Percentiles rank a stretch among this genome's conserved stretches.
These are phyloP conservation scores for Lachnellula occidentalis DNA, from an alignment of 2,329 filamentous ascomycete species.

Conservation along the genomic window DNA sequence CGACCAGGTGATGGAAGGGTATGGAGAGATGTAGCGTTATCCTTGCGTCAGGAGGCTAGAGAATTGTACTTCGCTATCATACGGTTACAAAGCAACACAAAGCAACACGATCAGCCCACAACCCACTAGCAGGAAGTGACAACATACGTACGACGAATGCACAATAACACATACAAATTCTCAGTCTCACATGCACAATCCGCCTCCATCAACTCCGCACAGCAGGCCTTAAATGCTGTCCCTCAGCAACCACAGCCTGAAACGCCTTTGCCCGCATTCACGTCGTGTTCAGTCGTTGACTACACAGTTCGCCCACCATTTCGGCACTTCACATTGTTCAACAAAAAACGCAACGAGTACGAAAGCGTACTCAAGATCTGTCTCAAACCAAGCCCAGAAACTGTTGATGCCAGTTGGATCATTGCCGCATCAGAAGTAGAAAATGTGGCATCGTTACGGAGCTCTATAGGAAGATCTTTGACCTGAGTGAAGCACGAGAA, in stretches of 20 bases:
- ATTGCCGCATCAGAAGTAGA: neutral
- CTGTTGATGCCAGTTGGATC: neutral
- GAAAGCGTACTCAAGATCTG: too few relatives aligned
- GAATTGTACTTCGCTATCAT: neutral
- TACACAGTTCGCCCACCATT: slow-evolving; percentile 58
- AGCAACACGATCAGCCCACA: neutral
- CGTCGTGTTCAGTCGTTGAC: slow-evolving; percentile 13
- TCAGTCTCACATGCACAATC: neutral
- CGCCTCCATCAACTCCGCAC: neutral
- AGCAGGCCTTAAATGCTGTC: slow-evolving; percentile 15
- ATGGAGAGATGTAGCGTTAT: neutral
- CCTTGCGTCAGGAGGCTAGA: neutral
- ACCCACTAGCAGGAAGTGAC: neutral
- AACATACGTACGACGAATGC: neutral
- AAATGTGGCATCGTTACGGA: slow-evolving; percentile 9
- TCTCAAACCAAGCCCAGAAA: slow-evolving; percentile 11
- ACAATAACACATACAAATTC: neutral
- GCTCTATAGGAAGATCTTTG: slow-evolving; percentile 11
- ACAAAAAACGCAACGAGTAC: too few relatives aligned
- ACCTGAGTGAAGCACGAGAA: slow-evolving; percentile 20
- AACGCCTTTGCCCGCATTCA: slow-evolving; percentile 19
- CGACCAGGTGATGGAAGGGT: neutral
- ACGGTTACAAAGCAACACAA: slow-evolving; percentile 7
- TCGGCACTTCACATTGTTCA: slow-evolving; percentile 42
- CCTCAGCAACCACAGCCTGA: slow-evolving; percentile 11